phyloP scores from a whole-genome alignment of 2,329 filamentous ascomycete genomes.

The Colletotrichum sublineola region DNA sequence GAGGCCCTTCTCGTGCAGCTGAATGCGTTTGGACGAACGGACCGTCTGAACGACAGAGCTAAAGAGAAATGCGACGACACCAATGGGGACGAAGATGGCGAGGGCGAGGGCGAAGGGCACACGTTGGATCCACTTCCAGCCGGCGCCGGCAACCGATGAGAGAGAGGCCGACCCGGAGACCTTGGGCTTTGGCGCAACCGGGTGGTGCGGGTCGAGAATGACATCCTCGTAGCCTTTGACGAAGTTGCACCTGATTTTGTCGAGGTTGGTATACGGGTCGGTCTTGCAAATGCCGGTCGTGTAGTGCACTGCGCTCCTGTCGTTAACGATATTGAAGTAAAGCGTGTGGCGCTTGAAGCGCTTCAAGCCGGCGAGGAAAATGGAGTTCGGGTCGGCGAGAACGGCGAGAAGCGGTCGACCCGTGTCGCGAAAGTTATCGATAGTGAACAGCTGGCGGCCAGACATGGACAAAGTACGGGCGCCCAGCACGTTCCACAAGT shows the following conservation, averaged over 20 bases:
- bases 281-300: slow-evolving; percentile 83
- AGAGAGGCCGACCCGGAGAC: slow-evolving; percentile 47
- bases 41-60: slow-evolving; percentile 84
- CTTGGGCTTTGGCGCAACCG: slow-evolving; percentile 65
- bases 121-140: slow-evolving; percentile 58
- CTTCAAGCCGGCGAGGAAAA: slow-evolving; percentile 85
- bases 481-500: slow-evolving; percentile 86
- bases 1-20: slow-evolving; percentile 78
- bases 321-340: slow-evolving; percentile 91
- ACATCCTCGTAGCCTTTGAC: slow-evolving; percentile 80
- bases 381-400: slow-evolving; percentile 84
- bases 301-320: slow-evolving; percentile 84
- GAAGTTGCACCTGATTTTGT: slow-evolving; percentile 79
- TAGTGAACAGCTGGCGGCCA: slow-evolving; percentile 87
- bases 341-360: slow-evolving; percentile 82
- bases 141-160: slow-evolving; percentile 50
- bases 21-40: slow-evolving; percentile 80
- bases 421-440: slow-evolving; percentile 88
- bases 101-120: slow-evolving; percentile 76
- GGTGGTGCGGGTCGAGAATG: slow-evolving; percentile 77
- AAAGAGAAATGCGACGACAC: slow-evolving; percentile 76
- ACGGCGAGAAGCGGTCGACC: slow-evolving; percentile 84
- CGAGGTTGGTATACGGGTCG: slow-evolving; percentile 80
- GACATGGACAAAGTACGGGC: slow-evolving; percentile 85
- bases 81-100: slow-evolving; percentile 79